These are phyloP conservation scores for Aspergillus heteromorphus DNA, from an alignment of 495 filamentous ascomycete species.

Conservation along the genomic window DNA sequence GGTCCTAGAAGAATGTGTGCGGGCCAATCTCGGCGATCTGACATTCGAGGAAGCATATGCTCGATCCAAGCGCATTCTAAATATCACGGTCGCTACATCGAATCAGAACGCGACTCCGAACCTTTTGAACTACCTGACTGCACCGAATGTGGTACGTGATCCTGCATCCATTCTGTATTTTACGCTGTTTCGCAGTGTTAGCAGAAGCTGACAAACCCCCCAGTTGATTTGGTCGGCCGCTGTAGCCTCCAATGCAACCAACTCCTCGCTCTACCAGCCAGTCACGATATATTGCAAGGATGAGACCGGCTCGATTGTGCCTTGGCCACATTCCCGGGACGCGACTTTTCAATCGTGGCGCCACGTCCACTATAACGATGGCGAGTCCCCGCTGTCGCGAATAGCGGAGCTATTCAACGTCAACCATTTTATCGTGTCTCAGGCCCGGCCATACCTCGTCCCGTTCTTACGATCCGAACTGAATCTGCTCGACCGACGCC, in stretches of 20 bases:
- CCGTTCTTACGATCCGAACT: conserved; percentile 81
- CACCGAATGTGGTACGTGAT: conserved; percentile 79
- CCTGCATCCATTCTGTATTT: not conserved
- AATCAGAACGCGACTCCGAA: conserved; percentile 73
- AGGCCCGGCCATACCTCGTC: conserved; percentile 89
- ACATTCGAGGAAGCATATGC: conserved; percentile 94
- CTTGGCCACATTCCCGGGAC: conserved; percentile 68
- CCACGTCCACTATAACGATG: conserved; percentile 62
- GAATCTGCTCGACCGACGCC: conserved; percentile 63
- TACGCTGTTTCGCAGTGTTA: too few species aligned
- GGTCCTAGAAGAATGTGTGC: conserved; percentile 79
- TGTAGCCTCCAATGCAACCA: conserved; percentile 81
- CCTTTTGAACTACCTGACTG: conserved; percentile 87
- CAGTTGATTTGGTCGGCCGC: conserved; percentile 91
- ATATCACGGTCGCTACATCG: conserved; percentile 81
- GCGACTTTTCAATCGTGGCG: conserved; percentile 65
- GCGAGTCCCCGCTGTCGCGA: conserved; percentile 73
- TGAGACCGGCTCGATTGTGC: conserved; percentile 67
- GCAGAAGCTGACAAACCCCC: conserved; percentile 3
- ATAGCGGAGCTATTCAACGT: conserved; percentile 94
- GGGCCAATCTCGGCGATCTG: conserved; percentile 78
- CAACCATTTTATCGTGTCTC: conserved; percentile 95
- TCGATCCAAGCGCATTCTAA: conserved; percentile 79
- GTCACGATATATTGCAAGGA: conserved; percentile 80
- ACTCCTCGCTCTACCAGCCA: conserved; percentile 58